Conservation (phyloP, 2,329 filamentous ascomycete genomes). For the Aspergillus carbonarius region DNA sequence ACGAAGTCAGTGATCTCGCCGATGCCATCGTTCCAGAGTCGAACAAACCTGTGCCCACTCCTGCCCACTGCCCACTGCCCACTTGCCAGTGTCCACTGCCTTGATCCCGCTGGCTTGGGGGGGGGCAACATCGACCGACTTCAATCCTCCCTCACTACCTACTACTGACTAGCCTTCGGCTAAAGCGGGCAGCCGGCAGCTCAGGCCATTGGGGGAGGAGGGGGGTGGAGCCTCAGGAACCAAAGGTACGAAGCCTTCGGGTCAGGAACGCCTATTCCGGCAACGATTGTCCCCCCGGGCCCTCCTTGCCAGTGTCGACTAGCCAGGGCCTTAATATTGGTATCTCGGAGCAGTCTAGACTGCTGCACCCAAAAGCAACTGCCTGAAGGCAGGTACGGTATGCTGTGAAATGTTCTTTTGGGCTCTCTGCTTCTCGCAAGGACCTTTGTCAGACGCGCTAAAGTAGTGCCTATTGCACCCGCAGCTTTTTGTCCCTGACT, state of each 20-base stretch:
- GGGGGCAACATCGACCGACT: not conserved
- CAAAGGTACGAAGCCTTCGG: slow-evolving; percentile 9
- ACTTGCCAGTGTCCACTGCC: not conserved
- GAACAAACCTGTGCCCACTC: not conserved
- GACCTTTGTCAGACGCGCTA: not conserved
- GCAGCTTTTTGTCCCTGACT: slow-evolving; percentile 9
- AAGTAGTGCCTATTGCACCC: slow-evolving; percentile 1
- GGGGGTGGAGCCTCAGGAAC: slow-evolving; percentile 14
- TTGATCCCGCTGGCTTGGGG: not conserved
- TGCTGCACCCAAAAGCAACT: not conserved
- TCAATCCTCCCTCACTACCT: not conserved
- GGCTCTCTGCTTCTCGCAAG: not conserved
- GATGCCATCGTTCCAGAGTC: slow-evolving; percentile 4
- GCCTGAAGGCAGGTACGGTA: not conserved
- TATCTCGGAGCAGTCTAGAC: not conserved
- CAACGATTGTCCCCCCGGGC: slow-evolving; percentile 12
- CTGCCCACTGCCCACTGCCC: not conserved
- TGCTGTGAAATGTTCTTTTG: not conserved
- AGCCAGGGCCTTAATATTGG: slow-evolving; percentile 1
- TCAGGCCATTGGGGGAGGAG: slow-evolving; percentile 12
- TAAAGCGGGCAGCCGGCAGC: slow-evolving; percentile 12
- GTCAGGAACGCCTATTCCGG: slow-evolving; percentile 17
- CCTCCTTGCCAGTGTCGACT: slow-evolving; percentile 1
- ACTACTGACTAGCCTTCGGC: slow-evolving; percentile 8
- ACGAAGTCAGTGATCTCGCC: slow-evolving; percentile 1